Evolutionary conservation across 2,329 filamentous ascomycete genomes (phyloP).

Genomic region (Calonectria pteridis): DNA sequence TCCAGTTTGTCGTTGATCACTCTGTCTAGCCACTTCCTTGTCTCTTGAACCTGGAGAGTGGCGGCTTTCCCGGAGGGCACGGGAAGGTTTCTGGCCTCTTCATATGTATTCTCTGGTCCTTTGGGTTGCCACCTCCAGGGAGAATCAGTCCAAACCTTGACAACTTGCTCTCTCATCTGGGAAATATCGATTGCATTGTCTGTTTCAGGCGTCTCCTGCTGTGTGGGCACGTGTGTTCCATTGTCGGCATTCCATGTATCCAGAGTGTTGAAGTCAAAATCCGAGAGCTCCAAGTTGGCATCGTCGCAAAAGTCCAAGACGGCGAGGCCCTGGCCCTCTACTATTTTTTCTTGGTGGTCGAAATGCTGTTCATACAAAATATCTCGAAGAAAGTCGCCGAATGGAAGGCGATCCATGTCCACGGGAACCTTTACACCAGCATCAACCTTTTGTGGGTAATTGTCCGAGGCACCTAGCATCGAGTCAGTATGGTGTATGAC

Average conservation of each 20-base stretch:
- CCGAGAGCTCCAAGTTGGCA: constrained; percentile 62
- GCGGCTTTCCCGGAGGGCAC: constrained; percentile 55
- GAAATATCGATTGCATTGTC: constrained; percentile 58
- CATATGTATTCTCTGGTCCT: constrained; percentile 58
- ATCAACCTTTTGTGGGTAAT: constrained; percentile 32
- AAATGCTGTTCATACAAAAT: constrained; percentile 62
- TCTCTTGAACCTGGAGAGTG: constrained; percentile 54
- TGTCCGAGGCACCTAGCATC: constrained; percentile 16
- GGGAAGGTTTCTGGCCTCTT: constrained; percentile 60
- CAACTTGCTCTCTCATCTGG: constrained; percentile 60
- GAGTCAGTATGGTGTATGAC: constrained; percentile 10
- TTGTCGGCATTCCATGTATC: constrained; percentile 62
- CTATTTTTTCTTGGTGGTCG: constrained; percentile 48
- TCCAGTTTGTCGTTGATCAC: constrained; percentile 60
- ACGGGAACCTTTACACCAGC: constrained; percentile 31
- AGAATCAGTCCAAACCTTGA: constrained; percentile 63
- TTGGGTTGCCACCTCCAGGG: constrained; percentile 65
- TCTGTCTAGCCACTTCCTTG: constrained; percentile 52
- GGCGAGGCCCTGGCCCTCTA: constrained; percentile 56
- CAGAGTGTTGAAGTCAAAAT: constrained; percentile 64
- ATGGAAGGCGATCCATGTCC: constrained; percentile 55
- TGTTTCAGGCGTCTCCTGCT: constrained; percentile 41
- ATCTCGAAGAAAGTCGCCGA: constrained; percentile 64
- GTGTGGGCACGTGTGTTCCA: constrained; percentile 41
- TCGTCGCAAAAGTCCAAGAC: constrained; percentile 65